Base-by-base conservation (phyloP, 2,329 filamentous ascomycete species). In the Cordyceps cicadae region DNA sequence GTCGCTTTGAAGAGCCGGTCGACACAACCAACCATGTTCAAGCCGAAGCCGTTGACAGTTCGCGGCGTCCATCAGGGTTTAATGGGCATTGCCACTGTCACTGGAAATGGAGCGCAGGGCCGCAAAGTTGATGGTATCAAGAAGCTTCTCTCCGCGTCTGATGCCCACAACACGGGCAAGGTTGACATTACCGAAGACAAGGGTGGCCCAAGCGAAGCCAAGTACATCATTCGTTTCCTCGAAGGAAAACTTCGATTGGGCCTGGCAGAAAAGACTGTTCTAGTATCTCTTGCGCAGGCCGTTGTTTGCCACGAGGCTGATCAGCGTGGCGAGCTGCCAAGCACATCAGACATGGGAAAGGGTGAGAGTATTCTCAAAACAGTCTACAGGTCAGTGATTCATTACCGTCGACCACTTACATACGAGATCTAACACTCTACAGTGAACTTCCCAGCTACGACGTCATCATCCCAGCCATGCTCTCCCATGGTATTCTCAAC, bases 1-100 rank as follows among this genome's bases (percentile, higher is more conserved):
- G 93, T 99, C 1, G 94, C 94, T 49, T 90, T 96, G 54, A 97
- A 97, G 78, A 97, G 92, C 76, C 86, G 93, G 73, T 90, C 89
- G 15, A 97, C 92, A 51, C 94, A 99, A 70, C 90, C 90, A 12
- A 97, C 94, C 24, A 97, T 99, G 92, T 97, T 97, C 80, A 96
- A 96, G 73, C 94, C 92, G 2, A 97, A 96, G 74, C 81, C 92
- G 32, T 77, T 99, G 67, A 97, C 92, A 0, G 82, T 99, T 1
- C 84, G 83, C 61, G 91, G 88, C 32, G 92, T 99, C 2, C 92
- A 95, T 68, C 87, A 94, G 70, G 90, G 90, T 1, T 75, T 99
- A 41, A 89, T 97, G 80, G 84, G 81, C 39, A 95, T 99, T 70
- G 94, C 94, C 7, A 96, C 89, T 19, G 83, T 90, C 15, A 83